These are phyloP conservation scores for Immersiporthe knoxdaviesiana DNA, from an alignment of 2,329 filamentous ascomycete genomes.

Conservation along the genomic window DNA sequence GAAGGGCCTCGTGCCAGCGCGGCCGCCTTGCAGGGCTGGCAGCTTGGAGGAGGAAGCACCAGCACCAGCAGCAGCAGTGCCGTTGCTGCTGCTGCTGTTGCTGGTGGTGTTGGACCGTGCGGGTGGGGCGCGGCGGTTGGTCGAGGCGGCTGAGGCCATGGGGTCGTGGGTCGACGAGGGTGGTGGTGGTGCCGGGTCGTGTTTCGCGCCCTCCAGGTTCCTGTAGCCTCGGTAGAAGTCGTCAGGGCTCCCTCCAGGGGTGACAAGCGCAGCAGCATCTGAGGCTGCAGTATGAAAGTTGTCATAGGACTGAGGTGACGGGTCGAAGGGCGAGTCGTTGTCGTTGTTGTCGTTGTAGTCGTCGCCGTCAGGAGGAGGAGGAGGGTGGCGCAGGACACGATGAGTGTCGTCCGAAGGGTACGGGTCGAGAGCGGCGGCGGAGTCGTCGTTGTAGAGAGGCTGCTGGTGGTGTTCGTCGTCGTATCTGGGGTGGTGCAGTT, in stretches of 20 bases:
- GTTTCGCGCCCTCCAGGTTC: conserved; percentile 42
- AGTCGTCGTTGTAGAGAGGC: conserved; percentile 32
- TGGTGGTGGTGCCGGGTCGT: conserved; percentile 49
- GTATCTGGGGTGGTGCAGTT: conserved; percentile 25
- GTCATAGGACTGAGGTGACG: conserved; percentile 41
- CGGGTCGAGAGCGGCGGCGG: conserved; percentile 33
- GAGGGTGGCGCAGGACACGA: background rate
- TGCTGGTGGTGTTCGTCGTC: conserved; percentile 29
- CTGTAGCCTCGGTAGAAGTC: conserved; percentile 59
- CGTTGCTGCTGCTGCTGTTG: conserved; percentile 1
- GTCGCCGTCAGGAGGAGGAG: too few relatives aligned
- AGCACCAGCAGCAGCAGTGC: conserved; percentile 43
- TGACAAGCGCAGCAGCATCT: conserved; percentile 39
- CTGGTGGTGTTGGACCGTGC: conserved; percentile 50
- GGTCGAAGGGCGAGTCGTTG: conserved; percentile 30
- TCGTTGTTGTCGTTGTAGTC: background rate
- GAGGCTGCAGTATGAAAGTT: conserved; percentile 44
- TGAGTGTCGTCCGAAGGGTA: conserved; percentile 5
- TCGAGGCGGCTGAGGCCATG: conserved; percentile 44
- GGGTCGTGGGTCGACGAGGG: conserved; percentile 42
- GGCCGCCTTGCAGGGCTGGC: conserved; percentile 43
- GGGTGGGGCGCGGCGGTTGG: conserved; percentile 47
- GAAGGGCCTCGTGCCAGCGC: conserved; percentile 46
- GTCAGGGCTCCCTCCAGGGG: conserved; percentile 50
- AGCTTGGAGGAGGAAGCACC: conserved; percentile 49